Base-by-base conservation (phyloP, 306 rosid species). In the Comarum palustre region DNA sequence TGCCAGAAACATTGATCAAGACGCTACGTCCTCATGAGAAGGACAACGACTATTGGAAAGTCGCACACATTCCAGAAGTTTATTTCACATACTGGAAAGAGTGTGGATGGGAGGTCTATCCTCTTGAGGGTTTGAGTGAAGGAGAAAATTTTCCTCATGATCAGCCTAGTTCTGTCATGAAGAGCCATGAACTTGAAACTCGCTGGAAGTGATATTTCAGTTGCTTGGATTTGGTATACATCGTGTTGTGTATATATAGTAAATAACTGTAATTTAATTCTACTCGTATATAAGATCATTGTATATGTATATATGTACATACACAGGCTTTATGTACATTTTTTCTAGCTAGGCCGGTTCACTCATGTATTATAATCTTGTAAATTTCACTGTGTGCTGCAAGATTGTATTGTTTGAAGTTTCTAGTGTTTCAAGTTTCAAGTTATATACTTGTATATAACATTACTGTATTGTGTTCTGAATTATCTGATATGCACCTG, bases 1-100 rank as follows among this genome's bases (percentile, higher is more conserved):
- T 74, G 78, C 78, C 78, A 11, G 71, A 74, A 31, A 25, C 41
- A n/a, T 36, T 74, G 6, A 74, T 74, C 36, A 64, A 25, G 50
- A 64, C 50, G 16, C 51, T 74, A 4, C 58, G 25, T 48, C 72
- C 71, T 0, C 41, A 59, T 73, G 63, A 50, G 51, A 19, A 34
- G 34, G 72, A 43, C 7, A 51, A 22, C 7, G 78, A 62, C 34
- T 50, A 64, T 25, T 36, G 51, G 63, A 74, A 57, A 50, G 60
- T 74, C 8, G 63, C 54, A 20, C 64, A 62, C 13, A 50, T 74
- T 64, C 71, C 68, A 8, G 78, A 46, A 32, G 72, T 74, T 22
- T 62, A 50, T 65, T 64, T 27, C n/a, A 48, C 72, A 36, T 63
- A 36, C 25, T 74, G 78, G 78, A 65, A 19, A 17, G 78, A 65